These are phyloP conservation scores for Globisporangium acanthophoron DNA, from an alignment of 352 stramenopile genomes.

Conservation along the genomic window DNA sequence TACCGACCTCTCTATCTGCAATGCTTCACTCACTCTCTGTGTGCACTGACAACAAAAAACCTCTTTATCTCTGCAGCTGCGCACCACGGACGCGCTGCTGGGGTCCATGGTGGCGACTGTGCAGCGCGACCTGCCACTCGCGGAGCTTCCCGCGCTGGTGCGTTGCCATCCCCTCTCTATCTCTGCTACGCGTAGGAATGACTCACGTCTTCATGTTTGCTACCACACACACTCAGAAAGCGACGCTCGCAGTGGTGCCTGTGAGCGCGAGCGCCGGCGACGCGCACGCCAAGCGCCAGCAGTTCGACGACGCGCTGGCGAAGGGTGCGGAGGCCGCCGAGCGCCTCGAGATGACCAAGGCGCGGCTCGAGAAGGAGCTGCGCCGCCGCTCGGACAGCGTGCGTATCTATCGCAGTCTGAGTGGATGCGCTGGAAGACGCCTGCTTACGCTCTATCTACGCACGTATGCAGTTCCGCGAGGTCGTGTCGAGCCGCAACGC, in stretches of 20 bases:
- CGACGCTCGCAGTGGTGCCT: constrained; percentile 51
- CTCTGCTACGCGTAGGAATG: not conserved
- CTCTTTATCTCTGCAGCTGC: constrained; percentile 26
- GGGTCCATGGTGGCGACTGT: constrained; percentile 34
- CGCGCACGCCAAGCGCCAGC: constrained; percentile 29
- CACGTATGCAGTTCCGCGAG: constrained; percentile 41
- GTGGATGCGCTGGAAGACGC: too few species aligned
- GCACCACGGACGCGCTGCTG: constrained; percentile 42
- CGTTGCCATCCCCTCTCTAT: not conserved
- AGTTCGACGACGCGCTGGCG: constrained; percentile 52
- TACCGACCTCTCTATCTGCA: constrained; percentile 7
- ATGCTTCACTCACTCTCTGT: not conserved
- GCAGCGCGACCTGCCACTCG: constrained; percentile 29
- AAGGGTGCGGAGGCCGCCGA: constrained; percentile 54
- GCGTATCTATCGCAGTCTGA: not conserved
- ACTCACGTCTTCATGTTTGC: not conserved
- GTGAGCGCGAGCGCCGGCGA: constrained; percentile 23
- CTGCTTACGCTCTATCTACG: not conserved
- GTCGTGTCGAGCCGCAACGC: constrained; percentile 65
- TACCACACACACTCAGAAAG: constrained; percentile 23
- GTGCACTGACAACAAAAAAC: not conserved
- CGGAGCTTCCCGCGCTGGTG: constrained; percentile 46
- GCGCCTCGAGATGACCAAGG: constrained; percentile 58
- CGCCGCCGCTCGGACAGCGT: constrained; percentile 41
- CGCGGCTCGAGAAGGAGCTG: constrained; percentile 61